These are phyloP conservation scores for Maudiozyma serrabonitensis DNA, from an alignment of 805 yeast genomes.

Conservation along the genomic window DNA sequence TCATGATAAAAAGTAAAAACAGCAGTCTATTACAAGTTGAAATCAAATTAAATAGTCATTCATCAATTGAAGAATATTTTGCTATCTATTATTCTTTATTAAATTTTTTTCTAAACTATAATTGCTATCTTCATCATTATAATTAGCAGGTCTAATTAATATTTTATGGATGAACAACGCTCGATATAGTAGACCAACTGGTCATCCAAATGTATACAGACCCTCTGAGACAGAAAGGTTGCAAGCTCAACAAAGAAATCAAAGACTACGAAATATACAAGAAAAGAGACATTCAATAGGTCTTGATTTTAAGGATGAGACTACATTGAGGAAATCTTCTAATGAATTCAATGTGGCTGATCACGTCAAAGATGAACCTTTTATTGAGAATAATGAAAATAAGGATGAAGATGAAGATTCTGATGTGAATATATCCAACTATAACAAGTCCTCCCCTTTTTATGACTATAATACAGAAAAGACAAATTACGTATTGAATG, in stretches of 20 bases:
- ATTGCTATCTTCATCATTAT: no score
- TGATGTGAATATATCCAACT: not conserved
- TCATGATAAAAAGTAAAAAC: no score
- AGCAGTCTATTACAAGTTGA: no score
- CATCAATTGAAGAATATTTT: no score
- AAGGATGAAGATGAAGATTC: not conserved
- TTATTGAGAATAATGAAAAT: not conserved
- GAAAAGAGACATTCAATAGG: not conserved
- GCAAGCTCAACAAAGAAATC: not conserved
- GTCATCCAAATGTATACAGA: not conserved
- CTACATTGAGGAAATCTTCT: not conserved
- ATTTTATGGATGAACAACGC: not conserved
- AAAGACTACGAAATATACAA: not conserved
- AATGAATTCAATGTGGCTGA: not conserved
- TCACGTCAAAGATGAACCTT: not conserved
- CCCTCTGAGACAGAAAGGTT: not conserved
- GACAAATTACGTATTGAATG: not conserved
- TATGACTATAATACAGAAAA: not conserved
- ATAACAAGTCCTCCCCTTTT: not conserved
- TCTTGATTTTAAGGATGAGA: not conserved
- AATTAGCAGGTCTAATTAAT: no score
- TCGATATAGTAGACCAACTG: not conserved
- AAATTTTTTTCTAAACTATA: no score
- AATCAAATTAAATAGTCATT: no score
- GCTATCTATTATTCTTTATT: no score